Base-by-base conservation (phyloP, 129 eudicot genomes). In the Scalesia atractyloides region DNA sequence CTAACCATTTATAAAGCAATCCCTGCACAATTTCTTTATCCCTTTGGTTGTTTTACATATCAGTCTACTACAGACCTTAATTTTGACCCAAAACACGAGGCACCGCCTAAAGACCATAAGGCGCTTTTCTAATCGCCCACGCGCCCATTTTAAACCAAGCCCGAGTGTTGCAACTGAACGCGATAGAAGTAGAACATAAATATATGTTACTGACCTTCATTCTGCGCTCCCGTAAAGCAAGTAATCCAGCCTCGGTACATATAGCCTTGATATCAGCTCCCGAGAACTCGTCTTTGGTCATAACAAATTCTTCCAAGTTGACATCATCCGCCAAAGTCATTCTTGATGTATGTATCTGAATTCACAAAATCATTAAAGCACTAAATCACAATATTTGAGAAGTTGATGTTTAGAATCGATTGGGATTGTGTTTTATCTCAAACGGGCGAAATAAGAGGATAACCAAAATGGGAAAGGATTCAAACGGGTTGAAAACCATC, bases 251-350 rank as follows among this genome's bases (percentile, higher is more conserved):
- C 85, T 93, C 98, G 37, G 96, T 90, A 78, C 98, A 93, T 72
- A 93, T 93, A 37, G 98, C 98, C 88, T 89, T 90, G 67, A 93
- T 93, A 75, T 93, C 97, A 74, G 98, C 98, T n/a, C 96, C 96
- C 44, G 98, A 89, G 66, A 93, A 90, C 87, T 93, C 97, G 77
- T 93, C 98, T 82, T 90, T 90, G 14, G 96, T 90, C 97, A 90
- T 87, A 2, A 93, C 98, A 78, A 89, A 93, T 59, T 93, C 98
- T 80, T 93, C 98, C 56, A 93, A 76, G 76, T 90, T 87, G 60
- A 93, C 98, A 70, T 93, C 98, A 79, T 87, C 97, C 56, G 96
- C 84, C 82, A 93, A 79, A 14, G 98, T 93, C 98, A 90, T 93
- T 77, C 96, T 86, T 53, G 98, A 84, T 67, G 98, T 93, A 84